Evolutionary conservation across 805 yeast genomes (phyloP), one percentile per base, ranked within the genome.

Genomic region (Candida multigemmis): DNA sequence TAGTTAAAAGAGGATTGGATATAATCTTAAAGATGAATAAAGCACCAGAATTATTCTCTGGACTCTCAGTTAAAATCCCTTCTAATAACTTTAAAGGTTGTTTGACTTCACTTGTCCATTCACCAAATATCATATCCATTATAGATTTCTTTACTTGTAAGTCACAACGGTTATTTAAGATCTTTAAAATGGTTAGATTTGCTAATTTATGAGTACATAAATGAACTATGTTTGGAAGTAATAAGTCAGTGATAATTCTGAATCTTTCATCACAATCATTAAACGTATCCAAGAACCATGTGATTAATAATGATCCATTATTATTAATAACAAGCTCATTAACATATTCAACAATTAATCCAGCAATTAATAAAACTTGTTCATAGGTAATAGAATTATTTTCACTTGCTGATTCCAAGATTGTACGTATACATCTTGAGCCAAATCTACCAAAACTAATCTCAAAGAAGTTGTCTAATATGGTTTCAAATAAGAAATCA

Each of bases 361-460:
- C 75, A 6, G 94, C 77, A 6, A 89, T 66, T 24, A 83, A 65
- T 4, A 80, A 53, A 25, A 77, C 68, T 45, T 83, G 91, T 43
- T 77, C 89, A 12, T 56, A 55, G 7, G 77, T 64, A 10, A 52
- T 31, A 12, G 31, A 32, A 18, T 44, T 38, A 15, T 26, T 31
- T n/a, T 28, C 36, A 19, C 34, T 26, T 15, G 75, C 74, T 25
- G 87, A 76, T 55, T 91, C 98, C 27, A 91, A 60, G 39, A 94
- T 85, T 0, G 97, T 94, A 37, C 98, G 63, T 33, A 89, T 77
- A 12, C 97, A 95, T 38, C 98, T 69, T 0, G 96, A 89, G 22
- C 98, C 98, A 51, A 84, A 91, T 44, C 97, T 68, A 34, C 89
- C 93, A 40, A 74, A 82, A 23, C 91, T 77, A 38, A 91, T 78